These are phyloP conservation scores for Stephania cephalantha DNA, from an alignment of 164 flowering plant species.

Conservation along the genomic window DNA sequence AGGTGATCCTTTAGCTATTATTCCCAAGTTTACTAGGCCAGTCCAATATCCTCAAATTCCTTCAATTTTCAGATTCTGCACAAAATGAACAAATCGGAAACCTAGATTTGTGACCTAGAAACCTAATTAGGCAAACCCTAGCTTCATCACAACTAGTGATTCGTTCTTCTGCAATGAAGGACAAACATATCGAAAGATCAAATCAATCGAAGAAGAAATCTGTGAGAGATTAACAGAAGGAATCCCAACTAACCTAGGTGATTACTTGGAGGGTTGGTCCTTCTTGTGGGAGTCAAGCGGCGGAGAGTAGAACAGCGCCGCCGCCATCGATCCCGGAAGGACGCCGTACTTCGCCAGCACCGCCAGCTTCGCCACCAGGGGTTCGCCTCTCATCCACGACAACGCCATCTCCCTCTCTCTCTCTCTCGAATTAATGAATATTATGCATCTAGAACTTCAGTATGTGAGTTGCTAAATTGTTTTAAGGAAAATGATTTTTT, in stretches of 20 bases:
- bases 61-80: no score
- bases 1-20: no score
- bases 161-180: not conserved
- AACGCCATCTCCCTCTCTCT: constrained; percentile 18
- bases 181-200: not conserved
- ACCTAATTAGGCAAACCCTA: not conserved
- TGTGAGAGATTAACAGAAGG: not conserved
- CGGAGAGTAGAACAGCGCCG: constrained; percentile 37
- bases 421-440: not conserved
- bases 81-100: no score
- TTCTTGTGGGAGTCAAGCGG: constrained; percentile 19
- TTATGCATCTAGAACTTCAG: no score
- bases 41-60: no score
- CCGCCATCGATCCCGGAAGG: constrained; percentile 37
- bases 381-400: constrained; percentile 27
- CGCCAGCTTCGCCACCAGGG: constrained; percentile 36
- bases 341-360: constrained; percentile 27
- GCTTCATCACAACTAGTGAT: no score
- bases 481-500: no score
- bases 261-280: not conserved
- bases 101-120: not conserved
- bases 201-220: not conserved
- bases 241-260: not conserved
- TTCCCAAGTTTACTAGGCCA: no score
- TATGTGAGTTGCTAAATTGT: no score